Conservation (phyloP, 257 asterid species). For the Echium plantagineum region DNA sequence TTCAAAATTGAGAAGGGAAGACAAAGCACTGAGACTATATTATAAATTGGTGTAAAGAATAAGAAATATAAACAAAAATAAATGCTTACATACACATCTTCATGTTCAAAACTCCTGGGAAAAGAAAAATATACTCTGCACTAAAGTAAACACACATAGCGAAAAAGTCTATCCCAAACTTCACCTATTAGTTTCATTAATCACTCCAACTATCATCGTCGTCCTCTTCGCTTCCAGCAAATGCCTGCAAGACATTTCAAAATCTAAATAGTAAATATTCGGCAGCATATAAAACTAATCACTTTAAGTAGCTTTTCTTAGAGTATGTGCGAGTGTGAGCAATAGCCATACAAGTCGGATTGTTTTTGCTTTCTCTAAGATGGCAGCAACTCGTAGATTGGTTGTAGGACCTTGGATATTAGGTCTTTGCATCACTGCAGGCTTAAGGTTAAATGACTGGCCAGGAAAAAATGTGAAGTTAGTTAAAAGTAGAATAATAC, state of each 20-base stretch:
- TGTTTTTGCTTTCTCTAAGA: constrained; percentile 81
- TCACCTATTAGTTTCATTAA: constrained; percentile 24
- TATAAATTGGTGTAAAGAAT: neutral
- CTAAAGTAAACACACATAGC: neutral
- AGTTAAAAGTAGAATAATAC: constrained; percentile 6
- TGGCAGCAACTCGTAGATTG: constrained; percentile 72
- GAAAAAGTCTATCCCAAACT: neutral
- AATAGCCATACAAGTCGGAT: constrained; percentile 60
- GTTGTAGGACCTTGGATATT: constrained; percentile 60
- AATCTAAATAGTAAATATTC: constrained; percentile 5
- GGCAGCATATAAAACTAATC: neutral
- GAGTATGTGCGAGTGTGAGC: constrained; percentile 7
- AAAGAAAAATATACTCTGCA: neutral
- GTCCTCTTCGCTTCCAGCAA: constrained; percentile 83
- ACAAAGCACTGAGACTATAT: neutral
- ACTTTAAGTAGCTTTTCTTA: neutral
- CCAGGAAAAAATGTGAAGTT: constrained; percentile 14
- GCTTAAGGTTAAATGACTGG: constrained; percentile 86
- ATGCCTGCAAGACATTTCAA: constrained; percentile 42
- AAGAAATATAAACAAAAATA: neutral
- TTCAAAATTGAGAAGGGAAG: neutral
- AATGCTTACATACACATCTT: neutral
- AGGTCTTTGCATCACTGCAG: constrained; percentile 53
- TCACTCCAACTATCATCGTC: constrained; percentile 83
- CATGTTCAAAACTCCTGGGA: neutral